phyloP scores from a whole-genome alignment of 129 eudicot species.

The Silybum marianum region DNA sequence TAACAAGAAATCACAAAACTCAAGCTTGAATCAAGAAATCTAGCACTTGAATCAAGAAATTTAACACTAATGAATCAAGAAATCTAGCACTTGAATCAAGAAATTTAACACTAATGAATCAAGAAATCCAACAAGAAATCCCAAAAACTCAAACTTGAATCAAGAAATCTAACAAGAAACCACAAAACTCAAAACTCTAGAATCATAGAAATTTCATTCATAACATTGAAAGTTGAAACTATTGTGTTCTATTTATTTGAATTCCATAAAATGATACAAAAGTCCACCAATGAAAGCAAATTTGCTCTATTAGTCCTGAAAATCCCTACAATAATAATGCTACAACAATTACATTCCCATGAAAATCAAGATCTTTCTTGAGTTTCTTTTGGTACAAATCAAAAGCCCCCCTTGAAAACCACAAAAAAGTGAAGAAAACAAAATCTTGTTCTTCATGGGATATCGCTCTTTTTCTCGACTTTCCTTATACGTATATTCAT shows the following conservation, averaged over 20 bases:
- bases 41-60: not conserved
- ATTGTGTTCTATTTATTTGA: constrained; percentile 40
- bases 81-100: not conserved
- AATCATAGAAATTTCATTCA: not conserved
- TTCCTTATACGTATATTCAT: constrained; percentile 35
- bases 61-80: not conserved
- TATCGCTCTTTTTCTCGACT: constrained; percentile 32
- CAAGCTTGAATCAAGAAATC: not conserved
- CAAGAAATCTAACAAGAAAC: not conserved
- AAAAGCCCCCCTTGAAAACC: constrained; percentile 30
- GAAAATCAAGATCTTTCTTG: constrained; percentile 27
- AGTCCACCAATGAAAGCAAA: constrained; percentile 44
- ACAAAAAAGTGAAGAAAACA: constrained; percentile 19
- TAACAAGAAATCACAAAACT: not conserved
- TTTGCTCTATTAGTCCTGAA: constrained; percentile 39
- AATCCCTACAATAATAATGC: constrained; percentile 45
- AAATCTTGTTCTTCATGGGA: constrained; percentile 38
- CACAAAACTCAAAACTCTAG: not conserved
- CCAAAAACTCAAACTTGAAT: not conserved
- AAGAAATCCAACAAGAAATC: not conserved
- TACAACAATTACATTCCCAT: constrained; percentile 53
- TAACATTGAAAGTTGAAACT: constrained; percentile 37
- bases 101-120: not conserved
- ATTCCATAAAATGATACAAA: constrained; percentile 45
- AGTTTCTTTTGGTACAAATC: constrained; percentile 41